phyloP scores from a whole-genome alignment of 768 basidiomycete genomes.

The Mycena rosella region DNA sequence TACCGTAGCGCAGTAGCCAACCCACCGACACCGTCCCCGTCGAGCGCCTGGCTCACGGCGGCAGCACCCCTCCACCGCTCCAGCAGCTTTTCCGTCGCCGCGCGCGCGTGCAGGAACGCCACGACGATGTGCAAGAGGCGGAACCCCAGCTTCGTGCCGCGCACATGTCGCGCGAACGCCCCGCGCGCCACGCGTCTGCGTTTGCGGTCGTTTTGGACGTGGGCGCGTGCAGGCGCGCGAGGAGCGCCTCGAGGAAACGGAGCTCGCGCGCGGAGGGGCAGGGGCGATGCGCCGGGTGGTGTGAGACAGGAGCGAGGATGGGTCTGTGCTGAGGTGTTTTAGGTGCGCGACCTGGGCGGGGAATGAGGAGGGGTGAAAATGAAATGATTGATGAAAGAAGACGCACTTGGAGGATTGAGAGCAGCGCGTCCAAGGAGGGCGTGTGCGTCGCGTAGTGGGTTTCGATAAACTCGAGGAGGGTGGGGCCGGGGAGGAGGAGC shows the following conservation, averaged over 20 bases:
- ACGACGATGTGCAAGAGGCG: conserved; percentile 11
- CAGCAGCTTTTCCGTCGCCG: conserved; percentile 16
- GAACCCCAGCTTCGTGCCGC: conserved; percentile 21
- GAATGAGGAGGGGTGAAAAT: neutral
- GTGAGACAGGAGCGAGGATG: conserved; percentile 58
- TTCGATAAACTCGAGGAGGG: conserved; percentile 63
- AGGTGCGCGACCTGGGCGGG: conserved; percentile 70
- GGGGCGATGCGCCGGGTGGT: conserved; percentile 43
- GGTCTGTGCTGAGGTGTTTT: conserved; percentile 76
- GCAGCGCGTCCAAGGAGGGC: conserved; percentile 66
- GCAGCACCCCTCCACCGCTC: conserved; percentile 22
- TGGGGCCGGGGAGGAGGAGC: conserved; percentile 72
- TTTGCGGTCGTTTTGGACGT: conserved; percentile 22
- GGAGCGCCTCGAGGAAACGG: conserved; percentile 51
- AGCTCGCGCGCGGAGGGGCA: conserved; percentile 31
- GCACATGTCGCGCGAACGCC: conserved; percentile 3
- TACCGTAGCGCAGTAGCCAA: conserved; percentile 24
- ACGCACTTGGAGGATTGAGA: conserved; percentile 73
- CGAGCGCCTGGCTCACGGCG: neutral
- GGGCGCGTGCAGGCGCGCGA: conserved; percentile 48
- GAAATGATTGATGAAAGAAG: neutral
- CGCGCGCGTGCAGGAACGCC: neutral
- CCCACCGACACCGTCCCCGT: conserved; percentile 13
- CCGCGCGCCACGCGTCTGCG: conserved; percentile 29
- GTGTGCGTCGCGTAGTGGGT: conserved; percentile 71